phyloP scores from a whole-genome alignment of 2,329 filamentous ascomycete species.

The Raffaelea albimanens region DNA sequence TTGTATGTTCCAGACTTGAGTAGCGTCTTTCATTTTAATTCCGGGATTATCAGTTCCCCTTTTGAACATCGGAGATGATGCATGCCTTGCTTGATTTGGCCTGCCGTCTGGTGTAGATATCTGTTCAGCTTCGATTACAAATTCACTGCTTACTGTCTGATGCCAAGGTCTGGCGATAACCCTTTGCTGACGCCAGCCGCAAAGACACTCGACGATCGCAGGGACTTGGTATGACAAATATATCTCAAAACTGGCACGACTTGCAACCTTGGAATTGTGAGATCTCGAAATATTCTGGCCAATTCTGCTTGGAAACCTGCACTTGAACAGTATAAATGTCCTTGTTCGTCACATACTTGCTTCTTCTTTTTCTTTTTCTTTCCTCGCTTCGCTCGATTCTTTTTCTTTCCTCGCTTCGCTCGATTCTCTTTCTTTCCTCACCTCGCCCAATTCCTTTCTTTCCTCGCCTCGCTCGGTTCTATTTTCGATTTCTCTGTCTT shows the following conservation, averaged over 20 bases:
- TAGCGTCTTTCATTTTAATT: no score
- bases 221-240: background rate
- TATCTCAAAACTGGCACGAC: no score
- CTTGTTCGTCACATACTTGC: no score
- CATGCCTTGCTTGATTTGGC: background rate
- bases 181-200: background rate
- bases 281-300: background rate
- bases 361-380: no score
- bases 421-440: background rate
- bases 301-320: no score
- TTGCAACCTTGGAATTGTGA: background rate
- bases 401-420: background rate
- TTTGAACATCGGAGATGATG: no score
- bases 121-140: no score
- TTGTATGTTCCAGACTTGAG: no score
- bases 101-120: background rate
- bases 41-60: no score
- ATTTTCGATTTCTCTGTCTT: background rate
- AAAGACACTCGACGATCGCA: no score
- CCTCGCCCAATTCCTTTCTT: background rate
- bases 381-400: background rate
- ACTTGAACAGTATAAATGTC: no score
- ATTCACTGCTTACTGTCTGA: background rate
- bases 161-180: background rate
- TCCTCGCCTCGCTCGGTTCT: background rate